These are phyloP conservation scores for Citrus sinensis DNA, from an alignment of 345 rosid genomes.

Conservation along the genomic window DNA sequence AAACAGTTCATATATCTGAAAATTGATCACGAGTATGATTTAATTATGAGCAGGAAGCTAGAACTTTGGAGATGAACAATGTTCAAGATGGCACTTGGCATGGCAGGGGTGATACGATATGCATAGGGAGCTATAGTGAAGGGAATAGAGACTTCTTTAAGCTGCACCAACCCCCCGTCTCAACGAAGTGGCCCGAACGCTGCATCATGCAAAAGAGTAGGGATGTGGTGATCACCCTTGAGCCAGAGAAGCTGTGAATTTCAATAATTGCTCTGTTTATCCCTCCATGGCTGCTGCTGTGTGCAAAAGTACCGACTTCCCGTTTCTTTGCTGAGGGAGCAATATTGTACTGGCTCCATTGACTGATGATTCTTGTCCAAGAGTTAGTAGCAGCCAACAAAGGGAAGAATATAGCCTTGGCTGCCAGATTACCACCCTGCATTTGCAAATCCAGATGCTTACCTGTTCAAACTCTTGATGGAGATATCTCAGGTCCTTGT, in stretches of 20 bases:
- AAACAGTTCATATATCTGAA: background rate
- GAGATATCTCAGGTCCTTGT: background rate
- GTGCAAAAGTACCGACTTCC: background rate
- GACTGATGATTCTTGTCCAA: background rate
- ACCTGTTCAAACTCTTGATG: background rate
- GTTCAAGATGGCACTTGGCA: conserved; percentile 94
- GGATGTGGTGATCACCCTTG: conserved; percentile 14
- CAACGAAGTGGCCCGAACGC: conserved; percentile 39
- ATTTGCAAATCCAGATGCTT: background rate
- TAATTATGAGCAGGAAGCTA: conserved; percentile 57
- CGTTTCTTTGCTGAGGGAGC: background rate
- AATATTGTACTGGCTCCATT: background rate
- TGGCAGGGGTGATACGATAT: conserved; percentile 86
- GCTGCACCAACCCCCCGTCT: conserved; percentile 42
- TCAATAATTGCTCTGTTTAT: background rate
- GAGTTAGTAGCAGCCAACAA: background rate
- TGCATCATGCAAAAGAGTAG: conserved; percentile 26
- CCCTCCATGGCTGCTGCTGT: background rate
- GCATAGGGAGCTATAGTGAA: conserved; percentile 57
- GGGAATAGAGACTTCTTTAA: conserved; percentile 49
- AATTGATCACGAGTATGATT: background rate
- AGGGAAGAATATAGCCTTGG: background rate
- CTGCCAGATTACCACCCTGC: background rate
- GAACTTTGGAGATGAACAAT: conserved; percentile 95
- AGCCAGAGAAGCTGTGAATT: background rate